Evolutionary conservation across 345 rosid genomes (phyloP).

Genomic region (Pugionium dolabratum): DNA sequence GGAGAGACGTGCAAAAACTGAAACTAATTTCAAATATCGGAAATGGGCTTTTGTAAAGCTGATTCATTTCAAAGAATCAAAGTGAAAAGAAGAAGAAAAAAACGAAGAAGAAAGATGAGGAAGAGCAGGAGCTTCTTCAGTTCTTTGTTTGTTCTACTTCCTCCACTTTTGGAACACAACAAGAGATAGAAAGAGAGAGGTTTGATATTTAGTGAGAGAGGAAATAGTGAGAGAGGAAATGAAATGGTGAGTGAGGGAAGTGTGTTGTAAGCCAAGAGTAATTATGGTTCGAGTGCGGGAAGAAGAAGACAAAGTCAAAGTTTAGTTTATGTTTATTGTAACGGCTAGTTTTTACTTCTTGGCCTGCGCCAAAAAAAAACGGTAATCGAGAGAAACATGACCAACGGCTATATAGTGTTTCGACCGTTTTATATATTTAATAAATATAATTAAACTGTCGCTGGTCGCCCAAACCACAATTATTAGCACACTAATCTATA

Average conservation of each 20-base stretch:
- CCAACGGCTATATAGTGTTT: conserved; percentile 42
- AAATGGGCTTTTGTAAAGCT: conserved; percentile 29
- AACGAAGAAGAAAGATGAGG: conserved; percentile 25
- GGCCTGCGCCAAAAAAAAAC: conserved; percentile 30
- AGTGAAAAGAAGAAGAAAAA: background rate
- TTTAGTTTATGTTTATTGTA: conserved; percentile 33
- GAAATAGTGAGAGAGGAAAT: conserved; percentile 26
- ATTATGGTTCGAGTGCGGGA: conserved; percentile 33
- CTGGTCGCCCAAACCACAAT: background rate
- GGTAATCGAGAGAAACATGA: conserved; percentile 42
- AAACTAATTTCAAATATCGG: conserved; percentile 20
- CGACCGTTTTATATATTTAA: conserved; percentile 36
- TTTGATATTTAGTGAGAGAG: conserved; percentile 10
- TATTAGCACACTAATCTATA: conserved; percentile 19
- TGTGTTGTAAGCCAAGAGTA: conserved; percentile 31
- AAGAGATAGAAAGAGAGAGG: conserved; percentile 28
- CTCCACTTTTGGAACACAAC: conserved; percentile 17
- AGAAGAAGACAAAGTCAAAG: conserved; percentile 38
- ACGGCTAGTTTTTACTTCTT: conserved; percentile 41
- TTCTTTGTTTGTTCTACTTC: conserved; percentile 25
- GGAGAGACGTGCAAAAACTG: conserved; percentile 33
- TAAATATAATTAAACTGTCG: conserved; percentile 7
- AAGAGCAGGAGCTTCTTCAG: conserved; percentile 31
- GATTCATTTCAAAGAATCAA: conserved; percentile 32
- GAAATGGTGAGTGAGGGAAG: conserved; percentile 24